A percentile compares a stretch with the other conserved stretches of the same genome.
Evolutionary conservation across 768 basidiomycete species (phyloP).

Genomic region (Chalciporus chontae): DNA sequence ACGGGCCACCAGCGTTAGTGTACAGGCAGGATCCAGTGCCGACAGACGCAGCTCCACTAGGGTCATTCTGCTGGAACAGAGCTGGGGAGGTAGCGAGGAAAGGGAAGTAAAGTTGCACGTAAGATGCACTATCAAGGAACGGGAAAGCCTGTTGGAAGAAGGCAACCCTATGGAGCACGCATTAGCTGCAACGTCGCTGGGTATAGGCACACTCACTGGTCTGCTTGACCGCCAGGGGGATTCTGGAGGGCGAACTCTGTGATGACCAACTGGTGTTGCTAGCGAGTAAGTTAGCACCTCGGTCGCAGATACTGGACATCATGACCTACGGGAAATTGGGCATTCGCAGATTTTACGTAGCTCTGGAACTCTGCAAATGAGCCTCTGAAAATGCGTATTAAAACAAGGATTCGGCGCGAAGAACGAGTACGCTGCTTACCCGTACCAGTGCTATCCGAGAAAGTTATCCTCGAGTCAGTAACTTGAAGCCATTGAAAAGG

Average conservation of each 20-base stretch:
- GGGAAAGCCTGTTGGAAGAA: constrained; percentile 33
- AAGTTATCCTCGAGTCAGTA: background rate
- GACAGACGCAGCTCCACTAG: constrained; percentile 6
- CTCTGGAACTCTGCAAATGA: constrained; percentile 29
- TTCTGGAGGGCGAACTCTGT: constrained; percentile 34
- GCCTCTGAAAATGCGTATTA: constrained; percentile 11
- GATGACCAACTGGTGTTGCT: constrained; percentile 27
- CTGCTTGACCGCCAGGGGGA: constrained; percentile 28
- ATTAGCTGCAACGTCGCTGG: background rate
- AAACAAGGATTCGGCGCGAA: background rate
- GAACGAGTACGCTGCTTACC: constrained; percentile 13
- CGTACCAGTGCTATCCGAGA: constrained; percentile 27
- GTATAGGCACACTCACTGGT: constrained; percentile 22
- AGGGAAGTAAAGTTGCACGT: constrained; percentile 35
- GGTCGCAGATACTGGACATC: no score
- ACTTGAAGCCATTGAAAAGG: background rate
- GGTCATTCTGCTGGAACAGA: constrained; percentile 21
- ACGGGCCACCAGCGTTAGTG: constrained; percentile 27
- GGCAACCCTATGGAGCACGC: constrained; percentile 18
- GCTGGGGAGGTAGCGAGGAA: constrained; percentile 33
- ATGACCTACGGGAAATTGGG: constrained; percentile 25
- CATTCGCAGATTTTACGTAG: constrained; percentile 25
- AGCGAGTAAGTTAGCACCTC: constrained; percentile 3
- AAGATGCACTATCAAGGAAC: constrained; percentile 33
- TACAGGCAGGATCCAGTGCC: constrained; percentile 34